Percentiles rank a stretch among this genome's conserved stretches.
These are phyloP conservation scores for Vachellia pachyceras DNA, from an alignment of 306 rosid genomes.

Conservation along the genomic window DNA sequence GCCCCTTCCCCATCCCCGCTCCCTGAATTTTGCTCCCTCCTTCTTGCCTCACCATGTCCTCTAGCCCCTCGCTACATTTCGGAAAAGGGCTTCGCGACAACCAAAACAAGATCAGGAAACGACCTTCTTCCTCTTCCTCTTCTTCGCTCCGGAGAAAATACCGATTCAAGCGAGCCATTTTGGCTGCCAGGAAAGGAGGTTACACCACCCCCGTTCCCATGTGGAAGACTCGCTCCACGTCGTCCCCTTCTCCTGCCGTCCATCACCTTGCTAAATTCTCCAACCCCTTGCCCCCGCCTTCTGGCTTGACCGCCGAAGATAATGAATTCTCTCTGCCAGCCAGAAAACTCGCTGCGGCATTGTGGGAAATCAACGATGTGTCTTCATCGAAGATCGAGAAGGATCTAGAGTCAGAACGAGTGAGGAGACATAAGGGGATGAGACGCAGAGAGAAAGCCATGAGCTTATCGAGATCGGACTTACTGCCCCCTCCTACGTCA, in stretches of 20 bases:
- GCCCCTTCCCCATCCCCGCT: conserved; percentile 23
- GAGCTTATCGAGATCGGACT: conserved; percentile 49
- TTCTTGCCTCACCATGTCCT: conserved; percentile 56
- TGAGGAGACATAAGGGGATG: conserved; percentile 35
- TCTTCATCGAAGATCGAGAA: conserved; percentile 48
- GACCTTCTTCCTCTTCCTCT: no score
- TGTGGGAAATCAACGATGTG: conserved; percentile 77
- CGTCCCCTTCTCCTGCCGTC: conserved; percentile 39
- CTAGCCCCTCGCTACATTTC: conserved; percentile 43
- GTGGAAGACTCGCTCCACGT: conserved; percentile 61
- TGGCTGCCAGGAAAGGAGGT: conserved; percentile 58
- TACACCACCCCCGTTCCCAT: conserved; percentile 69
- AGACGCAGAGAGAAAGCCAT: conserved; percentile 43
- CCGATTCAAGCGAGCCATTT: conserved; percentile 53
- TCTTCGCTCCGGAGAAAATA: conserved; percentile 32
- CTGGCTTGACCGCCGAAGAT: conserved; percentile 47
- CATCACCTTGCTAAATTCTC: conserved; percentile 9
- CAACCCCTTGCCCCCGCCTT: conserved; percentile 35
- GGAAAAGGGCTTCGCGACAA: conserved; percentile 5
- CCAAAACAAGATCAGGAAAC: conserved; percentile 41
- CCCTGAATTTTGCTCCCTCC: conserved; percentile 28
- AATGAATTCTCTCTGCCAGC: conserved; percentile 68
- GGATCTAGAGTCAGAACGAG: conserved; percentile 46
- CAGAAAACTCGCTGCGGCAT: conserved; percentile 76
- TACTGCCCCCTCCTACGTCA: conserved; percentile 52